Conservation (phyloP, 1,139 yeast genomes). For the Arxiozyma telluris region DNA sequence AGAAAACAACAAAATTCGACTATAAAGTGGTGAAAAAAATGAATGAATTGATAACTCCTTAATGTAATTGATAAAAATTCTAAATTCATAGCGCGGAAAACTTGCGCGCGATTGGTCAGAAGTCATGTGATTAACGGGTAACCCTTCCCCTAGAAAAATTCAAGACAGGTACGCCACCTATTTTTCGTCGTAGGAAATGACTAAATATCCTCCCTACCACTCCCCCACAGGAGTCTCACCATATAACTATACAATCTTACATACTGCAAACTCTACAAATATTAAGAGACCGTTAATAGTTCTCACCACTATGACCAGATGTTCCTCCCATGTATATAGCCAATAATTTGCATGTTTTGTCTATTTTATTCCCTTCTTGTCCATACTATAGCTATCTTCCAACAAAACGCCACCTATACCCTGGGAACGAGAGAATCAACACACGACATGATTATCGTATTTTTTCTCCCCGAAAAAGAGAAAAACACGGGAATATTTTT, state of each 20-base stretch:
- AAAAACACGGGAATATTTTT: too few species aligned
- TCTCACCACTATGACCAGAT: neutral
- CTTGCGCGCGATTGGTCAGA: slow-evolving; percentile 1
- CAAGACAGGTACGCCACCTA: neutral
- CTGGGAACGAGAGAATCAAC: neutral
- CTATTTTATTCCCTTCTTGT: neutral
- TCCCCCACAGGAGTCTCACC: neutral
- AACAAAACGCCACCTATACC: neutral
- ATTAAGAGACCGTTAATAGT: neutral
- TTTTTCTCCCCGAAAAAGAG: too few species aligned
- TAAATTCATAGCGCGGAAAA: neutral
- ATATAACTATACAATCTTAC: neutral
- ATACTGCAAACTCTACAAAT: neutral
- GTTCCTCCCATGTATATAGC: neutral
- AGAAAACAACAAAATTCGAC: neutral
- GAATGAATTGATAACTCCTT: neutral
- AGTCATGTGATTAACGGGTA: slow-evolving; percentile 2
- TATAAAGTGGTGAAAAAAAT: neutral
- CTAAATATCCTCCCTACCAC: neutral
- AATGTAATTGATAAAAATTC: neutral
- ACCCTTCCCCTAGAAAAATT: neutral
- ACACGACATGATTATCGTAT: neutral
- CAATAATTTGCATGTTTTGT: neutral
- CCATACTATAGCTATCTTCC: neutral
- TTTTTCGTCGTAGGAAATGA: neutral